Evolutionary conservation across 495 filamentous ascomycete species (phyloP), one percentile per base, ranked within the genome.

Genomic region (Melanomma pulvis-pyrius): DNA sequence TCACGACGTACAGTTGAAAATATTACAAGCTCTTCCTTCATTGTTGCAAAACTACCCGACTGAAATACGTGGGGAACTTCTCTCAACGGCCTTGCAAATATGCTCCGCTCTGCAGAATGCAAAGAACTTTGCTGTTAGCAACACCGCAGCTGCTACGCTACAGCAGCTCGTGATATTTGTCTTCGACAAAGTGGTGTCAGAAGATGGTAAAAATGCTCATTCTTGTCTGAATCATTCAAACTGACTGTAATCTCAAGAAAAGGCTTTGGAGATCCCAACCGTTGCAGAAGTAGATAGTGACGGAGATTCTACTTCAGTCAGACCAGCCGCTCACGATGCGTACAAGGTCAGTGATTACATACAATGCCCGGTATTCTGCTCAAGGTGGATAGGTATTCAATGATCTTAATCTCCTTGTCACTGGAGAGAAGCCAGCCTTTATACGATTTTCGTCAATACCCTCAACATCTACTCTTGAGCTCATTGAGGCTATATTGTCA

Each of bases 1-100:
- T 32, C 84, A 96, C 52, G 96, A 98, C 75, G 88, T 97, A 1
- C 94, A 98, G 71, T 84, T 98, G 54, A 98, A 97, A 77, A 96
- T 98, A 29, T 80, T 98, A 19, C 94, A 98, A 74, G 90, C 92
- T 0, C 79, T 98, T 30, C 94, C 96, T n/a, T 89, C 92, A 1
- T 73, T 98, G 39, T 79, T 97, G 8, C 92, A 97, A 68, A 94
- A 94, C 74, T 98, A 97, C 78, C 87, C 91, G 0, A 83, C 84
- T 60, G 89, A 93, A 47, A 77, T 98, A 28, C 86, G 87, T 55
- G 92, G 90, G 2, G 89, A 93, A 54, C 82, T 97, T 17, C 82
- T 98, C 39, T 88, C 88, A 32, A 90, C 84, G 26, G 87, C 90
- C 2, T 81, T 98, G 67, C 90, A 96, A 73, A 90, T 97, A 75